These are phyloP conservation scores for Mycena belliarum DNA, from an alignment of 768 basidiomycete genomes.

Conservation along the genomic window DNA sequence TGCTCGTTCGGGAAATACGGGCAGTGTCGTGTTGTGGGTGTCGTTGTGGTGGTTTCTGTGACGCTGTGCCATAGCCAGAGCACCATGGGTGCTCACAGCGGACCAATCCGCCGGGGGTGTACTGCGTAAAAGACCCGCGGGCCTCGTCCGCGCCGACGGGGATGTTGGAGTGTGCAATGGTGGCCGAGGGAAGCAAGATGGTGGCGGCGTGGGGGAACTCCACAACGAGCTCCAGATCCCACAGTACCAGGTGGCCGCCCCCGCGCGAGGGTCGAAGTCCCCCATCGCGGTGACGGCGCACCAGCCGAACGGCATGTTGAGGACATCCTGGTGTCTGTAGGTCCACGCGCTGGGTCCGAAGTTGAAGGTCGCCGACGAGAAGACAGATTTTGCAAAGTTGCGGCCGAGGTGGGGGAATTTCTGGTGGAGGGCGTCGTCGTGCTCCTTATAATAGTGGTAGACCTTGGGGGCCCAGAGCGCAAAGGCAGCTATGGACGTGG, in stretches of 20 bases:
- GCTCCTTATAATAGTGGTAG: slow-evolving; percentile 5
- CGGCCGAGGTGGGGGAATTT: neutral
- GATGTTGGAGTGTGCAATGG: slow-evolving; percentile 28
- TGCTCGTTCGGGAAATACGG: too few species aligned
- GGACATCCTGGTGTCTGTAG: slow-evolving; percentile 27
- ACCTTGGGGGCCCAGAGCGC: slow-evolving; percentile 20
- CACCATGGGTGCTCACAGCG: slow-evolving; percentile 14
- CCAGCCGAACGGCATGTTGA: slow-evolving; percentile 33
- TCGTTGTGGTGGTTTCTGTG: too few species aligned
- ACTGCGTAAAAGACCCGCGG: slow-evolving; percentile 28
- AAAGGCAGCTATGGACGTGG: slow-evolving; percentile 19
- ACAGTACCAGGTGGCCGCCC: slow-evolving; percentile 35
- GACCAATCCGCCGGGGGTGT: slow-evolving; percentile 28
- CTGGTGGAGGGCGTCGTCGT: neutral
- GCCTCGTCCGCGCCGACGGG: slow-evolving; percentile 18
- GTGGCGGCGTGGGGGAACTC: slow-evolving; percentile 27
- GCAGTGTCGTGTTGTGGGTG: too few species aligned
- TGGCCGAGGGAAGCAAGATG: slow-evolving; percentile 32
- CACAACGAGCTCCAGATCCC: slow-evolving; percentile 28
- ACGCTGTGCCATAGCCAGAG: too few species aligned
- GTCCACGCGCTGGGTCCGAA: slow-evolving; percentile 25
- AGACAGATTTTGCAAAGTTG: slow-evolving; percentile 25
- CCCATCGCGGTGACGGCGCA: slow-evolving; percentile 34
- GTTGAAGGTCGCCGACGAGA: slow-evolving; percentile 31
- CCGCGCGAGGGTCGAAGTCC: slow-evolving; percentile 24